Evolutionary conservation across 805 yeast genomes (phyloP).

Genomic region (Yarrowia keelungensis): DNA sequence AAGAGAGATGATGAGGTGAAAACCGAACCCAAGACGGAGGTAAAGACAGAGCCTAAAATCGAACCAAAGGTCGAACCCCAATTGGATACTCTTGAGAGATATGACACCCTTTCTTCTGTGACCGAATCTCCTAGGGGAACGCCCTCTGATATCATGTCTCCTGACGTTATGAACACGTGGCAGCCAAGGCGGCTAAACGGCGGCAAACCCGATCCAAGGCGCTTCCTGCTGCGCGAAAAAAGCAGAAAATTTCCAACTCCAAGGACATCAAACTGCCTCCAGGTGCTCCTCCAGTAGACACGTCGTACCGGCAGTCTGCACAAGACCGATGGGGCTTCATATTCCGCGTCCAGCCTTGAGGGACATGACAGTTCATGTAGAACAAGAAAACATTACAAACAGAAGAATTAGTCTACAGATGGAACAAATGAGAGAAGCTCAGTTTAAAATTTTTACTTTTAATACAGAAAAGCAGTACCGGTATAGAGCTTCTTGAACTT

Average conservation of each 20-base stretch:
- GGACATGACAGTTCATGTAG: too few relatives aligned
- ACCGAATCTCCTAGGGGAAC: slow-evolving; percentile 1
- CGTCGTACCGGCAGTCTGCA: slow-evolving; percentile 45
- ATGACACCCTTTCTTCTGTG: not conserved
- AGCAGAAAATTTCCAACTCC: not conserved
- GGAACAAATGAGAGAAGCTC: too few relatives aligned
- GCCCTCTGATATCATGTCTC: slow-evolving; percentile 12
- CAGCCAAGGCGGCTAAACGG: not conserved
- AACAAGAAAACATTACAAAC: too few relatives aligned
- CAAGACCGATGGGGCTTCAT: too few relatives aligned
- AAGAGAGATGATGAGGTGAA: not conserved
- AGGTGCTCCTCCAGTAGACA: slow-evolving; percentile 42
- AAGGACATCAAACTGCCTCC: slow-evolving; percentile 14
- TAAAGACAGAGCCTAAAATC: not conserved
- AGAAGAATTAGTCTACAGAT: too few relatives aligned
- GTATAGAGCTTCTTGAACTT: too few relatives aligned
- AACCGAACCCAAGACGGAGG: not conserved
- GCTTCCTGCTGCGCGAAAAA: not conserved
- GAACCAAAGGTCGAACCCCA: not conserved
- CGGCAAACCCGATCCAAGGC: not conserved
- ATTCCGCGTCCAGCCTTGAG: too few relatives aligned
- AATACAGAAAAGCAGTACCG: too few relatives aligned
- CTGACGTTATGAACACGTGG: slow-evolving; percentile 1
- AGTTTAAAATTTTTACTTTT: too few relatives aligned
- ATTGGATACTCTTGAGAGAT: not conserved